phyloP scores from a whole-genome alignment of 2,329 filamentous ascomycete species.

The Cryphonectria japonica region DNA sequence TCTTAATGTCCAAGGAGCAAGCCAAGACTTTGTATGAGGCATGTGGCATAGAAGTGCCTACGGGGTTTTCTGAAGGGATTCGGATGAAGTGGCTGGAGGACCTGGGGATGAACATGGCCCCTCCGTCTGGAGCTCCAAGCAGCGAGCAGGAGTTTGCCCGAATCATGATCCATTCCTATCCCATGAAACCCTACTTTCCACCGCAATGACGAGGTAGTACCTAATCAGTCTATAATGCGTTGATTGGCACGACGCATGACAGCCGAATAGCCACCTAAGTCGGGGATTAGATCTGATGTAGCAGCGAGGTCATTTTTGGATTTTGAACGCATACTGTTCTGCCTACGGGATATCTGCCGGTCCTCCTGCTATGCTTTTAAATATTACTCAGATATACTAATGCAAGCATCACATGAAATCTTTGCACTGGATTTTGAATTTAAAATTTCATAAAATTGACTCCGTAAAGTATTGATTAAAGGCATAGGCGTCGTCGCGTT shows the following conservation, averaged over 20 bases:
- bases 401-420: background rate
- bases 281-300: background rate
- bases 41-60: background rate
- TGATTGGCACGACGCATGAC: background rate
- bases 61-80: background rate
- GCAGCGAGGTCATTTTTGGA: background rate
- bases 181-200: background rate
- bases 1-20: background rate
- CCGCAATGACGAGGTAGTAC: background rate
- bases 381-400: too few relatives aligned
- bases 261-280: too few relatives aligned
- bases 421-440: background rate
- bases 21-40: background rate
- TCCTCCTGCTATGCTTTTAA: too few relatives aligned
- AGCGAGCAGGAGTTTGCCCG: background rate
- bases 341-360: too few relatives aligned
- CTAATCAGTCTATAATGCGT: background rate
- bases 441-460: background rate
- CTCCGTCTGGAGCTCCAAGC: background rate
- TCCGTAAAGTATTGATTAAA: background rate
- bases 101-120: background rate
- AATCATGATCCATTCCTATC: background rate
- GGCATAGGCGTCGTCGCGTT: background rate
- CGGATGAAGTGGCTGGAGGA: background rate
- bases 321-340: too few relatives aligned